These are phyloP conservation scores for Fallopia convolvulus DNA, from an alignment of 148 eudicot genomes.

Conservation along the genomic window DNA sequence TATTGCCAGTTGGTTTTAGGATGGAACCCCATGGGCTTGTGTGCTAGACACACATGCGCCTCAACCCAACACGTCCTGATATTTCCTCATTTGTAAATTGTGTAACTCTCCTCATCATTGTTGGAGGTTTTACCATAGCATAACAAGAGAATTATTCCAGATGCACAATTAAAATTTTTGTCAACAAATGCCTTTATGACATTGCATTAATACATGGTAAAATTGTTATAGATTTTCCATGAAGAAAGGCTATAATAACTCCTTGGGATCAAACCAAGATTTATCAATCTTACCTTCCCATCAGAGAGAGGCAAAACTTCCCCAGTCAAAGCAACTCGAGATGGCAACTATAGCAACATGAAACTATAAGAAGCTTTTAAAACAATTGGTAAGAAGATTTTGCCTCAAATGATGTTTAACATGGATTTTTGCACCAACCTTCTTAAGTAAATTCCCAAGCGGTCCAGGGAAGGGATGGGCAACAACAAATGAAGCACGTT, in stretches of 20 bases:
- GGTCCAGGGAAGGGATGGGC: constrained; percentile 73
- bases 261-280: background rate
- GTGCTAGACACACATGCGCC: too few species aligned
- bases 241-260: background rate
- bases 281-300: constrained; percentile 50
- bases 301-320: constrained; percentile 50
- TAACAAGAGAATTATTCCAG: constrained; percentile 36
- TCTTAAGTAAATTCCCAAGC: constrained; percentile 54
- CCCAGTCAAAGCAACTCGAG: constrained; percentile 72
- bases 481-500: constrained; percentile 85
- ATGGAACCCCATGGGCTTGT: too few species aligned
- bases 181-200: background rate
- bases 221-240: background rate
- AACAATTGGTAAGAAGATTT: background rate
- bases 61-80: too few species aligned
- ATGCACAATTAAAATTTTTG: background rate
- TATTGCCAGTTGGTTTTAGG: too few species aligned
- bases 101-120: too few species aligned
- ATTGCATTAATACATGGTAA: background rate
- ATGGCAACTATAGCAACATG: constrained; percentile 49
- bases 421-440: constrained; percentile 35
- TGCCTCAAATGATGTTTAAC: background rate
- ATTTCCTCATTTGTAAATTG: too few species aligned
- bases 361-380: background rate
- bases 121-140: constrained; percentile 52